Evolutionary conservation across 2,329 filamentous ascomycete genomes (phyloP).

Genomic region (Neonectria coccinea): DNA sequence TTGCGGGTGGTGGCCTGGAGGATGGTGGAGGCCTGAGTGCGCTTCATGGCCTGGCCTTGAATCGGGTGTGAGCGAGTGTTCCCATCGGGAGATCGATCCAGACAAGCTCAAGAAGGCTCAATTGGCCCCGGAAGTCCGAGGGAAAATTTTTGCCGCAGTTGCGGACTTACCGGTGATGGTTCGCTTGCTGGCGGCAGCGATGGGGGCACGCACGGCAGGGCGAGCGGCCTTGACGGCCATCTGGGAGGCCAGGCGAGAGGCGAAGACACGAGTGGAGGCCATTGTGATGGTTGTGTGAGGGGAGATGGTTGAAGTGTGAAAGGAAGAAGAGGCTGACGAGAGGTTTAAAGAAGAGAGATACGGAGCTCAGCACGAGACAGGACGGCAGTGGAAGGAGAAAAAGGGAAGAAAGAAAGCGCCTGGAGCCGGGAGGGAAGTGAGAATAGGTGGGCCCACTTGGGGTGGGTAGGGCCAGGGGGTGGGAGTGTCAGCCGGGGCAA

Average conservation of each 20-base stretch:
- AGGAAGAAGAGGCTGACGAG: constrained; percentile 47
- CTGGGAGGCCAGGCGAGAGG: constrained; percentile 81
- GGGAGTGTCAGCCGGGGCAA: constrained; percentile 53
- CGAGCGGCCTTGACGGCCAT: constrained; percentile 83
- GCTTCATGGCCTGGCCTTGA: constrained; percentile 77
- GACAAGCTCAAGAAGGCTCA: constrained; percentile 41
- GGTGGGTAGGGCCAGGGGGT: constrained; percentile 47
- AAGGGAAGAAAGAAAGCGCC: constrained; percentile 56
- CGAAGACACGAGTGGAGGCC: constrained; percentile 82
- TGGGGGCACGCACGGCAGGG: constrained; percentile 75
- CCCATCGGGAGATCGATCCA: constrained; percentile 48
- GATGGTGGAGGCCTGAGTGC: constrained; percentile 75
- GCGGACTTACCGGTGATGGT: constrained; percentile 76
- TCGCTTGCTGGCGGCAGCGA: constrained; percentile 77
- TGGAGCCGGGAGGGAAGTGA: constrained; percentile 52
- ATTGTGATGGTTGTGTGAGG: constrained; percentile 73
- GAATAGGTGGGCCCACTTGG: constrained; percentile 53
- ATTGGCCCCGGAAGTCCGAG: constrained; percentile 43
- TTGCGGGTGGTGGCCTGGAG: constrained; percentile 74
- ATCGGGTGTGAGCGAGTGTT: constrained; percentile 49
- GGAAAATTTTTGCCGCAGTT: constrained; percentile 50
- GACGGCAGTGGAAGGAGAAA: constrained; percentile 53
- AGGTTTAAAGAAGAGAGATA: constrained; percentile 51
- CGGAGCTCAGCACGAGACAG: constrained; percentile 50
- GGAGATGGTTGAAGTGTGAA: constrained; percentile 49